Conservation (phyloP, 208 protist species). For the Polymyxa betae region DNA sequence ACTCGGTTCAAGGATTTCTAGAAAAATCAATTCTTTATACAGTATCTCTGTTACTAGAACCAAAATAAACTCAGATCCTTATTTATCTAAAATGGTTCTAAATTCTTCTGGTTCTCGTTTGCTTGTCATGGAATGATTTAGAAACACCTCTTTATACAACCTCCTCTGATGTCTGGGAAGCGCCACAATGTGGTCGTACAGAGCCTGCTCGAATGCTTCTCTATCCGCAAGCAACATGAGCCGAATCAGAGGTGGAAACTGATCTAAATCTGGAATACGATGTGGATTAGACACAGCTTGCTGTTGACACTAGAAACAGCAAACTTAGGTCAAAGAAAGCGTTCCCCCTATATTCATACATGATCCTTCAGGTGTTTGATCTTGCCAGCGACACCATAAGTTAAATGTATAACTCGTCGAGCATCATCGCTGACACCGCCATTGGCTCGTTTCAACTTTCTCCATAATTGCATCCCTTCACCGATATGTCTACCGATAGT, state of each 20-base stretch:
- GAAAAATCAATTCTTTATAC: conserved; percentile 1
- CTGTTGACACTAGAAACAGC: neutral
- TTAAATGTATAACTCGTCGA: neutral
- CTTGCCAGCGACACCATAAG: neutral
- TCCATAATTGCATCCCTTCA: neutral
- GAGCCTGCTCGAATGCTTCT: neutral
- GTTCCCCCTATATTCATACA: neutral
- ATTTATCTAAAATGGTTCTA: neutral
- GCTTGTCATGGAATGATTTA: neutral
- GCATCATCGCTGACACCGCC: neutral
- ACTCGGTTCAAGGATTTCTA: neutral
- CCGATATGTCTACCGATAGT: neutral
- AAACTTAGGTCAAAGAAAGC: neutral
- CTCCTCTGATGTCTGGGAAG: neutral
- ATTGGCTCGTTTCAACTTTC: neutral
- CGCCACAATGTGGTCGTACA: neutral
- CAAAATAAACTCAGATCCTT: neutral
- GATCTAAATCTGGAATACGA: neutral
- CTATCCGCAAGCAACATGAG: neutral
- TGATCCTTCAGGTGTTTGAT: conserved; percentile 24
- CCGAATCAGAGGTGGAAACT: neutral
- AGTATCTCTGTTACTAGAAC: neutral
- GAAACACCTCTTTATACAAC: neutral
- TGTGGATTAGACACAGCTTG: neutral
- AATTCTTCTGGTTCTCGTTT: neutral